Conservation (phyloP, 495 filamentous ascomycete genomes). For the Aspergillus baeticus region DNA sequence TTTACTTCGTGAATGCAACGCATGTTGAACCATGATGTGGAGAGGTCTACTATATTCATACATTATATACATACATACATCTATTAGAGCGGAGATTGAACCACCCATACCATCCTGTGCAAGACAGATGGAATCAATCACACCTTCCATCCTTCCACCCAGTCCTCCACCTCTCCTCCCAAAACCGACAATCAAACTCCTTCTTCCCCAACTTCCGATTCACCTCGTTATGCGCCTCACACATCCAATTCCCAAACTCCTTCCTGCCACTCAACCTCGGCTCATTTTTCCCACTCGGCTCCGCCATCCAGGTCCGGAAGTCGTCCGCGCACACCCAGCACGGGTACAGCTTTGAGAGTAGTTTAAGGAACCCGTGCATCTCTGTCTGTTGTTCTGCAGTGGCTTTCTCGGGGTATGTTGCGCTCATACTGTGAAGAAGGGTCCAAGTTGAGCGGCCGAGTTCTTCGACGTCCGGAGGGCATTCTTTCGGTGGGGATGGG, state of each 20-base stretch:
- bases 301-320: slow-evolving; percentile 78
- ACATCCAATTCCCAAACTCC: slow-evolving; percentile 92
- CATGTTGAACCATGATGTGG: slow-evolving; percentile 5
- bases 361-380: slow-evolving; percentile 70
- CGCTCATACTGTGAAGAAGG: slow-evolving; percentile 85
- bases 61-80: slow-evolving; percentile 5
- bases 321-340: slow-evolving; percentile 95
- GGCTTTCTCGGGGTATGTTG: slow-evolving; percentile 73
- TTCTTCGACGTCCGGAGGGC: slow-evolving; percentile 65
- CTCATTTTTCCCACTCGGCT: slow-evolving; percentile 57
- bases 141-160: slow-evolving; percentile 87
- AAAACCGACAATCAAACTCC: slow-evolving; percentile 84
- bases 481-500: slow-evolving; percentile 31
- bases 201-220: slow-evolving; percentile 91
- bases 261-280: slow-evolving; percentile 63
- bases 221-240: slow-evolving; percentile 96
- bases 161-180: slow-evolving; percentile 92
- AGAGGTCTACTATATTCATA: slow-evolving; percentile 12
- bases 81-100: not conserved
- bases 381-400: slow-evolving; percentile 65
- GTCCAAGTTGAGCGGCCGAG: slow-evolving; percentile 91
- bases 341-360: slow-evolving; percentile 85
- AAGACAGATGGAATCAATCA: slow-evolving; percentile 28
- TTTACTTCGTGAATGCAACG: slow-evolving; percentile 16
- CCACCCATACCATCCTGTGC: not conserved